Conservation (phyloP, 1,284 basidiomycete genomes). For the Cryptococcus jaspeensis region DNA sequence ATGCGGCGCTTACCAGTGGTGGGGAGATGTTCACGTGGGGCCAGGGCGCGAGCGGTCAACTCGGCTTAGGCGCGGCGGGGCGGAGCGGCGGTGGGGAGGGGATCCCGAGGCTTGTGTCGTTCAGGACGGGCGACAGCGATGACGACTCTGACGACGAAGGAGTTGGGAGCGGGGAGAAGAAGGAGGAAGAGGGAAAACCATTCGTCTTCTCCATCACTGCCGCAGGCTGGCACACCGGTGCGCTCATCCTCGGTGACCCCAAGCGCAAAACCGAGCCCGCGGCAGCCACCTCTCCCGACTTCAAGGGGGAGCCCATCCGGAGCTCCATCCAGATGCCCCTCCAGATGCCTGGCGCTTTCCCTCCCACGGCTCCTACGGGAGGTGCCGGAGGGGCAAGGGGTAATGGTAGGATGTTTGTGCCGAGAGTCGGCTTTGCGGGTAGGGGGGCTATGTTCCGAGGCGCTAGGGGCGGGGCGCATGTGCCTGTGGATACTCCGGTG, state of each 20-base stretch:
- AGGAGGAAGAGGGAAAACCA: conserved; percentile 48
- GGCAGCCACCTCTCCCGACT: neutral
- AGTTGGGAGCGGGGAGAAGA: conserved; percentile 2
- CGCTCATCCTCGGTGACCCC: conserved; percentile 67
- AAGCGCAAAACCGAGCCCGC: neutral
- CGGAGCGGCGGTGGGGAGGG: conserved; percentile 55
- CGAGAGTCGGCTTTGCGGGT: too few relatives aligned
- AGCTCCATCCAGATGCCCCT: neutral
- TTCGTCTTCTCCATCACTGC: conserved; percentile 77
- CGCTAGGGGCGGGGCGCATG: neutral
- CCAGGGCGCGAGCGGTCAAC: conserved; percentile 68
- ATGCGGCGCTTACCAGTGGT: conserved; percentile 71
- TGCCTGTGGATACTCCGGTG: neutral
- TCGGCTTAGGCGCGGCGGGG: conserved; percentile 64
- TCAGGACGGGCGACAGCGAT: conserved; percentile 54
- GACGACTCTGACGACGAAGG: conserved; percentile 36
- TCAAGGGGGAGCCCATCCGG: neutral
- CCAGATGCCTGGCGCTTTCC: neutral
- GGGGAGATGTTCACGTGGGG: conserved; percentile 87
- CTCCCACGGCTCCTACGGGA: neutral
- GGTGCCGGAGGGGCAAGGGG: neutral
- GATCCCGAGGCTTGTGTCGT: conserved; percentile 60
- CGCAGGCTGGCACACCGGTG: conserved; percentile 83
- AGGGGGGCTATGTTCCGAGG: neutral
- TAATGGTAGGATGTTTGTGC: too few relatives aligned